Evolutionary conservation across 768 basidiomycete species (phyloP), one percentile per base, ranked within the genome.

Genomic region (Paxillus involutus): DNA sequence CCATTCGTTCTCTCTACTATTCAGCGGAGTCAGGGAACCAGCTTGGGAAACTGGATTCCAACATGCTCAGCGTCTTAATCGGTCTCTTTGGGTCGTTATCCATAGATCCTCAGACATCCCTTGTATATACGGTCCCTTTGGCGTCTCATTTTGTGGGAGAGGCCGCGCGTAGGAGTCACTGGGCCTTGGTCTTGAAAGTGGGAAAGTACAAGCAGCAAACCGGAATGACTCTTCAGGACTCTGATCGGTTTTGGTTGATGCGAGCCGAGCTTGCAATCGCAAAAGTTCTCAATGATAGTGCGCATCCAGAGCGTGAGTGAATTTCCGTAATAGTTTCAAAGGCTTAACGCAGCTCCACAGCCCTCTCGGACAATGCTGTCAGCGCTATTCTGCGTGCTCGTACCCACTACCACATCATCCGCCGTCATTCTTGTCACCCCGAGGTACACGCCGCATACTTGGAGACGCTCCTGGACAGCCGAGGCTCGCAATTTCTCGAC

Each of bases 181-280:
- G 85, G 86, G 39, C 71, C 14, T 74, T 84, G 47, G 65, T 85
- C 11, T 45, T 75, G 43, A 70, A 74, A 48, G 59, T 86, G 11
- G 74, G 73, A 9, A 66, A 62, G 35, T 77, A 80, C 60, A 85
- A 84, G 65, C 59, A 64, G 36, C 52, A 57, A 35, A 53, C 70
- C n/a, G 71, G 67, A 36, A 64, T 72, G 52, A 14, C 53, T 9
- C 60, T 80, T 40, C 64, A 55, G 14, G 67, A 71, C 41, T 71
- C 76, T n/a, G 84, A 88, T 62, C 73, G 75, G 45, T 88, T 81
- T 65, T 88, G 86, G 86, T 63, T 81, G 44, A 80, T 88, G 80
- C 77, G 70, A 33, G 78, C 78, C 12, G 61, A 71, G 30, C 67
- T 82, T 9, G 73, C 71, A 13, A 57, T 57, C 30, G 62, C 66